phyloP scores from a whole-genome alignment of 148 eudicot genomes.

The Diospyros kaki region DNA sequence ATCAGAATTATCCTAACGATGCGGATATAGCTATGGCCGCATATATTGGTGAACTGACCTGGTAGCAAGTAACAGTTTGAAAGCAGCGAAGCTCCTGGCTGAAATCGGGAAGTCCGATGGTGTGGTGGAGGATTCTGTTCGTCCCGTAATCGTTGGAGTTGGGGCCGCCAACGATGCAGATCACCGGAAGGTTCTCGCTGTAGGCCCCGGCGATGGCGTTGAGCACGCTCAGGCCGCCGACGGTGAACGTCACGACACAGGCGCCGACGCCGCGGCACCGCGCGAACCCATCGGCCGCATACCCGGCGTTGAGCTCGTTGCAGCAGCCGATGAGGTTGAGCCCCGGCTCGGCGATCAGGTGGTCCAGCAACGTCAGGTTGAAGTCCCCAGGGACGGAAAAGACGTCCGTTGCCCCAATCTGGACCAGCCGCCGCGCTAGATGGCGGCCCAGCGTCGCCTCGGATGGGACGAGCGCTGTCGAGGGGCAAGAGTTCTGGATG shows the following conservation, averaged over 20 bases:
- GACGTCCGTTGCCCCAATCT: slow-evolving; percentile 65
- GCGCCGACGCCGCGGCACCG: slow-evolving; percentile 79
- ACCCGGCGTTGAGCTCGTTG: slow-evolving; percentile 94
- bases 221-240: slow-evolving; percentile 76
- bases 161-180: slow-evolving; percentile 91
- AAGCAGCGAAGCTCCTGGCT: slow-evolving; percentile 79
- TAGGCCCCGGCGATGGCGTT: slow-evolving; percentile 87
- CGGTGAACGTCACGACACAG: slow-evolving; percentile 79
- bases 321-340: slow-evolving; percentile 76
- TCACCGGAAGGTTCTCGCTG: slow-evolving; percentile 76
- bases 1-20: not conserved
- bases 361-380: slow-evolving; percentile 76
- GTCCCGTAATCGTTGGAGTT: slow-evolving; percentile 83
- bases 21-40: too few species aligned
- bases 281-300: slow-evolving; percentile 90
- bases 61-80: slow-evolving; percentile 73
- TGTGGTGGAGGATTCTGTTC: slow-evolving; percentile 70
- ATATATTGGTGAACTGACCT: slow-evolving; percentile 32
- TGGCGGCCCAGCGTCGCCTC: slow-evolving; percentile 17
- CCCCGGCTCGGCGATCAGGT: slow-evolving; percentile 73
- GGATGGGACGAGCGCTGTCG: not conserved
- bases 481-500: not conserved
- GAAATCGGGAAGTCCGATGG: slow-evolving; percentile 78
- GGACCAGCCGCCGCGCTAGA: slow-evolving; percentile 20
- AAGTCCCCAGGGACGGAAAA: slow-evolving; percentile 87